Conservation (phyloP, 116 monocot genomes). For the Dioscorea cayenensis region DNA sequence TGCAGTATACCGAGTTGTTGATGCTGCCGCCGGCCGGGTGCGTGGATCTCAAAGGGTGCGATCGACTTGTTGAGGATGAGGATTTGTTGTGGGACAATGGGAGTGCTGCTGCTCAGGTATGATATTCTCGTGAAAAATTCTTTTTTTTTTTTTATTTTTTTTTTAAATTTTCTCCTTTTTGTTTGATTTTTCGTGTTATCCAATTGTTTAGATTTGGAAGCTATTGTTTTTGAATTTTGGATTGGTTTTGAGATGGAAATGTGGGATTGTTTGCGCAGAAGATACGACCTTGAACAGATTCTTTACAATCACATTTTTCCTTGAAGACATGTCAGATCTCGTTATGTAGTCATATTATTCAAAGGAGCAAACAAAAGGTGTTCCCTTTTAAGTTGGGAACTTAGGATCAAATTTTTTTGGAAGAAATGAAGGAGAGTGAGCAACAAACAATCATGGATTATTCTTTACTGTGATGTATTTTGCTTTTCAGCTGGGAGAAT, state of each 20-base stretch:
- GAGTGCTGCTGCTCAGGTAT: constrained; percentile 29
- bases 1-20: constrained; percentile 4
- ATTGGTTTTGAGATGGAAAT: not conserved
- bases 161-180: constrained; percentile 13
- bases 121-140: not conserved
- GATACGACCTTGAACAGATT: not conserved
- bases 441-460: too few species aligned
- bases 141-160: not conserved
- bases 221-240: not conserved
- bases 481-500: too few species aligned
- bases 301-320: not conserved
- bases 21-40: constrained; percentile 19
- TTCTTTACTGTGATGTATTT: too few species aligned
- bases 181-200: not conserved
- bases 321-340: too few species aligned
- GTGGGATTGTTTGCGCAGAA: not conserved
- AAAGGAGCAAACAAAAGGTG: too few species aligned
- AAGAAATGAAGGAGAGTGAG: too few species aligned
- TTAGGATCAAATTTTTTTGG: too few species aligned
- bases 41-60: constrained; percentile 15
- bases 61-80: constrained; percentile 37
- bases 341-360: too few species aligned
- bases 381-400: too few species aligned
- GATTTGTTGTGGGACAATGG: constrained; percentile 32
- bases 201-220: not conserved